phyloP scores from a whole-genome alignment of 2,329 filamentous ascomycete species.

The Aureobasidium uvarum region DNA sequence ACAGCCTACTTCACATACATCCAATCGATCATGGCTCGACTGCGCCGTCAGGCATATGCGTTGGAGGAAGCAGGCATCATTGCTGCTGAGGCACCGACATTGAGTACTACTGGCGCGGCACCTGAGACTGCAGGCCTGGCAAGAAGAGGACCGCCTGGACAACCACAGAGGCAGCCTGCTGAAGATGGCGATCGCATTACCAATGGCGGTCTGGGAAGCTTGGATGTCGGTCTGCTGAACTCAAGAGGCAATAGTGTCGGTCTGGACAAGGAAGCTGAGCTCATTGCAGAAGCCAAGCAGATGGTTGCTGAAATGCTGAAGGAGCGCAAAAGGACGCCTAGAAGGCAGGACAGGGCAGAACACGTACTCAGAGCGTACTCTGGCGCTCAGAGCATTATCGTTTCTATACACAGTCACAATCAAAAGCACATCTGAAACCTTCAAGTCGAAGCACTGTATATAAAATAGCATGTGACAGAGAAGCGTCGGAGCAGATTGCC shows the following conservation, averaged over 20 bases:
- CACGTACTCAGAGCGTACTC: neutral
- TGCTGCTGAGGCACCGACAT: constrained; percentile 43
- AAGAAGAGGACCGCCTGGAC: constrained; percentile 25
- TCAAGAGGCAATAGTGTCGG: constrained; percentile 79
- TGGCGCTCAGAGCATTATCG: neutral
- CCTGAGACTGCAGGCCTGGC: constrained; percentile 25
- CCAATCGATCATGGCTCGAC: constrained; percentile 69
- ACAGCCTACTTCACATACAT: constrained; percentile 68
- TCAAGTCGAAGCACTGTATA: neutral
- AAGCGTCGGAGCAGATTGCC: neutral
- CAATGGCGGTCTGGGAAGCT: constrained; percentile 51
- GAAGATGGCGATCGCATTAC: constrained; percentile 37
- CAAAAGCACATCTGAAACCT: neutral
- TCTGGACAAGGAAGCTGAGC: constrained; percentile 77
- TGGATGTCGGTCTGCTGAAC: constrained; percentile 89
- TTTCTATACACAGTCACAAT: neutral
- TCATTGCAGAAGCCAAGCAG: constrained; percentile 63
- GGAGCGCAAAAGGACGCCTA: constrained; percentile 8
- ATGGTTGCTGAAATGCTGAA: constrained; percentile 49
- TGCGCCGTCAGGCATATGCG: constrained; percentile 73
- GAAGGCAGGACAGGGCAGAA: neutral
- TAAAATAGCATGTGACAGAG: constrained; percentile 18
- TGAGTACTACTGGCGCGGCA: constrained; percentile 34
- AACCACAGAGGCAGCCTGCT: constrained; percentile 25
- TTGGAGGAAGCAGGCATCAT: constrained; percentile 80